phyloP scores from a whole-genome alignment of 164 flowering plant species.

The Berberis vulgaris region DNA sequence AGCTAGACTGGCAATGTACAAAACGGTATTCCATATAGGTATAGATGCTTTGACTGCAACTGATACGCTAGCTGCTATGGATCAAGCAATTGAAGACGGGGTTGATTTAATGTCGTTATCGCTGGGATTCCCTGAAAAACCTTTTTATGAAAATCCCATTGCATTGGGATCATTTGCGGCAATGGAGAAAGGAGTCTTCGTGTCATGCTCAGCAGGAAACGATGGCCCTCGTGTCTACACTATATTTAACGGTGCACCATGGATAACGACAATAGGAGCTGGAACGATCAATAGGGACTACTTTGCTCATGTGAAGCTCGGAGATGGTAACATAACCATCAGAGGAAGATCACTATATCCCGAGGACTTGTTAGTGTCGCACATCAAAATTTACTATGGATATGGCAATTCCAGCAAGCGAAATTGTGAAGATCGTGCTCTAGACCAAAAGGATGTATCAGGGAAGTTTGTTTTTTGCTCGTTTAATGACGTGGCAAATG shows the following conservation, averaged over 20 bases:
- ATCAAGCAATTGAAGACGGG: slow-evolving; percentile 40
- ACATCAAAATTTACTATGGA: slow-evolving; percentile 10
- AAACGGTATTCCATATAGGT: slow-evolving; percentile 14
- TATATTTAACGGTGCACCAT: slow-evolving; percentile 33
- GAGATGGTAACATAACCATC: slow-evolving; percentile 4
- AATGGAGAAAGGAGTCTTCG: slow-evolving; percentile 32
- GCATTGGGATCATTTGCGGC: slow-evolving; percentile 42
- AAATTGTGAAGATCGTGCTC: background rate
- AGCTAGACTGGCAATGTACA: slow-evolving; percentile 41
- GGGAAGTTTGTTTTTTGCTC: slow-evolving; percentile 20
- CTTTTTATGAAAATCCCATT: slow-evolving; percentile 16
- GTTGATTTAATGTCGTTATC: slow-evolving; percentile 42
- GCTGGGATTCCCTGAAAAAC: slow-evolving; percentile 18
- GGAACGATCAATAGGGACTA: slow-evolving; percentile 24
- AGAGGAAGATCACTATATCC: slow-evolving; percentile 9
- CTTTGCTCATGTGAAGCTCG: slow-evolving; percentile 16
- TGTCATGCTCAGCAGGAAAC: slow-evolving; percentile 36
- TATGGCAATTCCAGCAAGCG: slow-evolving; percentile 11
- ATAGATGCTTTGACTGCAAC: slow-evolving; percentile 14
- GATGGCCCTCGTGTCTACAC: slow-evolving; percentile 16
- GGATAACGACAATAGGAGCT: slow-evolving; percentile 40
- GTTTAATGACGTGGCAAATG: background rate
- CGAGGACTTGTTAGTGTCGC: slow-evolving; percentile 4
- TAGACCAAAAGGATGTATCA: slow-evolving; percentile 4
- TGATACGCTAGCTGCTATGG: slow-evolving; percentile 35